Evolutionary conservation across 73 alveolate genomes (phyloP).

Genomic region (Halteria grandinella): DNA sequence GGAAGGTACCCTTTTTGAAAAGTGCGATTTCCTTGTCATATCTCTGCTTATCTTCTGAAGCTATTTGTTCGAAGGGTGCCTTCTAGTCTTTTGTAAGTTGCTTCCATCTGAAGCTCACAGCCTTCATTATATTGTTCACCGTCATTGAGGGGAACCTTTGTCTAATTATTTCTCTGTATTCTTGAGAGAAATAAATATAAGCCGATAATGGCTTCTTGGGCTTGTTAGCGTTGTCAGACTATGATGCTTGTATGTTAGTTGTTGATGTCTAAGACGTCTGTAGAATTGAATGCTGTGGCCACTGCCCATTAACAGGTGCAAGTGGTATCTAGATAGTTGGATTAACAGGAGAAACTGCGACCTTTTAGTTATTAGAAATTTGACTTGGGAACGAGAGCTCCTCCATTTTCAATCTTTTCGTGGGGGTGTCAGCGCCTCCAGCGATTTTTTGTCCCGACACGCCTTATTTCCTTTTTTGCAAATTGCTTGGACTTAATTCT

Average conservation of each 20-base stretch:
- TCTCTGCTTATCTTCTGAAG: conserved; percentile 42
- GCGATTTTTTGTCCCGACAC: background rate
- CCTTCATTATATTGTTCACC: conserved; percentile 42
- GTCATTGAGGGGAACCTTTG: conserved; percentile 41
- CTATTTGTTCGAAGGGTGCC: conserved; percentile 41
- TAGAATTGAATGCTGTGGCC: no score
- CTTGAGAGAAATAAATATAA: conserved; percentile 66
- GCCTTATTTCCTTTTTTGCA: conserved; percentile 3
- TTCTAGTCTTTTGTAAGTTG: conserved; percentile 30
- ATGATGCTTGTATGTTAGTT: no score
- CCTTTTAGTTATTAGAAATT: no score
- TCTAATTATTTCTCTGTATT: conserved; percentile 58
- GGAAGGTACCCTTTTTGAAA: conserved; percentile 23
- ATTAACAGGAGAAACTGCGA: no score
- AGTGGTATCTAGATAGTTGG: no score
- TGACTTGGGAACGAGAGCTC: background rate
- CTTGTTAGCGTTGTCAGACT: conserved; percentile 25
- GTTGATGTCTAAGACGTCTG: no score
- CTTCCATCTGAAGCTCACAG: conserved; percentile 47
- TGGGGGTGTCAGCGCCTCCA: background rate
- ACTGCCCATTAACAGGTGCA: no score
- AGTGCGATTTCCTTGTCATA: conserved; percentile 36
- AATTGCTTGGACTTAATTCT: no score
- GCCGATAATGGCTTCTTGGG: conserved; percentile 76
- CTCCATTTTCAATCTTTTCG: conserved; percentile 8